Conservation (phyloP, 1,284 basidiomycete species). For the Irpex lacteus region DNA sequence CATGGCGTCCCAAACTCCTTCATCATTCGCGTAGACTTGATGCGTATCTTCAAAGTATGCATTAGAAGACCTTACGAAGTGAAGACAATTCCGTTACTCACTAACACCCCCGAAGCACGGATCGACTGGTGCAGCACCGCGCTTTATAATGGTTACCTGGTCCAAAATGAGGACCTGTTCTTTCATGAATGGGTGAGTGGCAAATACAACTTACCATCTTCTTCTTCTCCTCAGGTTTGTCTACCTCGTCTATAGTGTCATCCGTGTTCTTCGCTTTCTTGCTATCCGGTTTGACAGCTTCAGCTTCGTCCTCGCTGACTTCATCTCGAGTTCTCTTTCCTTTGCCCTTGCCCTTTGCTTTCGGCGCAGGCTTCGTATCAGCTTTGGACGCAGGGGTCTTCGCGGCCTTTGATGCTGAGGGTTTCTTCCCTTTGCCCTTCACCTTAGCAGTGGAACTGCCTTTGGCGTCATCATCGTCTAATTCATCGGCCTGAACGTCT, state of each 20-base stretch:
- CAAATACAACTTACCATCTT: constrained; percentile 31
- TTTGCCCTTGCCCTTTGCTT: constrained; percentile 26
- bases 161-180: background rate
- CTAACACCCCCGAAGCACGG: constrained; percentile 44
- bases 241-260: constrained; percentile 15
- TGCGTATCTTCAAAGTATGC: constrained; percentile 40
- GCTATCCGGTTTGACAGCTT: constrained; percentile 22
- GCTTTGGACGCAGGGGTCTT: constrained; percentile 23
- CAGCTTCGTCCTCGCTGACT: constrained; percentile 10
- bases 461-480: background rate
- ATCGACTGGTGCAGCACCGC: constrained; percentile 63
- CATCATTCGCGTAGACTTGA: constrained; percentile 48
- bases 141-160: constrained; percentile 54
- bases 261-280: constrained; percentile 35
- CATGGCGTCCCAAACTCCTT: constrained; percentile 64
- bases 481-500: background rate
- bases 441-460: constrained; percentile 1
- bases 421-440: constrained; percentile 19
- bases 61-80: background rate
- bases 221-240: constrained; percentile 25
- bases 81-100: constrained; percentile 31
- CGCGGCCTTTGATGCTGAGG: constrained; percentile 18
- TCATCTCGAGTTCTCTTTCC: constrained; percentile 18
- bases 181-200: constrained; percentile 7
- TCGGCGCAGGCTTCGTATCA: constrained; percentile 18